Percentiles rank a stretch among this genome's conserved stretches.
phyloP scores from a whole-genome alignment of 805 yeast genomes.

The Lachancea kluyveri region DNA sequence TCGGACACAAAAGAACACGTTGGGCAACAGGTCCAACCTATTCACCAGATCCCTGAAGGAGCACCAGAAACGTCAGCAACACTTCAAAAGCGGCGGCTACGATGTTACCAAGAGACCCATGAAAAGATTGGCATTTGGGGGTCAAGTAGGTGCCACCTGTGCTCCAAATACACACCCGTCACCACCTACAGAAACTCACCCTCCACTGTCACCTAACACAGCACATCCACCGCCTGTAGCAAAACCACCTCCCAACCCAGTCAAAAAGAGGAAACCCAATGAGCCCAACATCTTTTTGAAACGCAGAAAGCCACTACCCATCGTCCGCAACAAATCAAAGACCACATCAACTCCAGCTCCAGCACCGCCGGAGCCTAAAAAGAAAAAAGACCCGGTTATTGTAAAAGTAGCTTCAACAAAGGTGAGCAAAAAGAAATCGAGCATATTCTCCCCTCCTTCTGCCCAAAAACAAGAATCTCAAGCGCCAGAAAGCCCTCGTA shows the following conservation, averaged over 20 bases:
- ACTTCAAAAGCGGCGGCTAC: conserved; percentile 15
- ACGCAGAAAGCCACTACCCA: conserved; percentile 13
- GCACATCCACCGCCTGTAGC: conserved; percentile 3
- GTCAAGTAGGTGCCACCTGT: conserved; percentile 20
- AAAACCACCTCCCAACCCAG: conserved; percentile 3
- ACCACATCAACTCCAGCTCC: not conserved
- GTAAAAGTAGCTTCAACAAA: conserved; percentile 6
- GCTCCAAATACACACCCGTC: not conserved
- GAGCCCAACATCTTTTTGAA: conserved; percentile 18
- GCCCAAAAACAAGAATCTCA: conserved; percentile 5
- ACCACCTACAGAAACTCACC: not conserved
- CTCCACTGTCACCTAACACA: conserved; percentile 1
- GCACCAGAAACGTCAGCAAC: conserved; percentile 16
- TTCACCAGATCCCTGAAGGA: conserved; percentile 18
- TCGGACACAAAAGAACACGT: conserved; percentile 4
- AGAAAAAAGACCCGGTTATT: conserved; percentile 3
- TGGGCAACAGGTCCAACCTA: conserved; percentile 11
- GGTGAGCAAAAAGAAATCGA: conserved; percentile 16
- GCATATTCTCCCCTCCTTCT: conserved; percentile 15
- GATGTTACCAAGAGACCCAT: conserved; percentile 13
- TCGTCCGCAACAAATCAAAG: conserved; percentile 1
- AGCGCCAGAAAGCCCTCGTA: conserved; percentile 2
- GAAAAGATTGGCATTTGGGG: conserved; percentile 29
- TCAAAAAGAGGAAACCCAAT: conserved; percentile 12
- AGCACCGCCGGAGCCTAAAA: conserved; percentile 1